Conservation (phyloP, 78 protist genomes). For the Polysphondylium violaceum region DNA sequence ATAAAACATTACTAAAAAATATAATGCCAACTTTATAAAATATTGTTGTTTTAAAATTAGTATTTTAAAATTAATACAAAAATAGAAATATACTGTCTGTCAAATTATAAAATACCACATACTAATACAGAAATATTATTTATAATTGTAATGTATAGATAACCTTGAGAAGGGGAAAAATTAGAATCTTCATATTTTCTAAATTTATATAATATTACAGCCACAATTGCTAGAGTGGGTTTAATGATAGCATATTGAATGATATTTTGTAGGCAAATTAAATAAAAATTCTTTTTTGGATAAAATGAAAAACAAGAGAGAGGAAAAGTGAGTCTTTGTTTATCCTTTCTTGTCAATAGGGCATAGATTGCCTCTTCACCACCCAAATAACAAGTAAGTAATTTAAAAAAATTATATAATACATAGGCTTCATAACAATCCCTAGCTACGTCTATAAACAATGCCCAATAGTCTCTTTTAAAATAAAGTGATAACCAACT, state of each 20-base stretch:
- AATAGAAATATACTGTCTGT: too few species aligned
- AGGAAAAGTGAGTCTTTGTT: slow-evolving; percentile 16
- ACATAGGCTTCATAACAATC: slow-evolving; percentile 44
- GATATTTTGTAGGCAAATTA: neutral
- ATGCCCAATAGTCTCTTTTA: slow-evolving; percentile 19
- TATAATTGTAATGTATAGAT: slow-evolving; percentile 8
- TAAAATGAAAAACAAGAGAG: neutral
- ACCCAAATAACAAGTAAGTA: slow-evolving; percentile 12
- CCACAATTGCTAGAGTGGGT: slow-evolving; percentile 9
- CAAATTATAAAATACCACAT: neutral
- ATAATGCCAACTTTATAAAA: slow-evolving; percentile 9
- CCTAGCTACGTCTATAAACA: slow-evolving; percentile 11
- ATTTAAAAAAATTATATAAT: slow-evolving; percentile 33
- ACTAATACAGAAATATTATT: slow-evolving; percentile 45
- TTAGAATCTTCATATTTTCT: slow-evolving; percentile 4
- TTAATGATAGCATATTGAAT: slow-evolving; percentile 29
- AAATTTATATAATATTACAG: slow-evolving; percentile 1
- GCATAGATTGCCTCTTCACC: slow-evolving; percentile 35
- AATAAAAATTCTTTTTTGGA: slow-evolving; percentile 8
- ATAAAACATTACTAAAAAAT: slow-evolving; percentile 42
- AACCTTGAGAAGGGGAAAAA: slow-evolving; percentile 4
- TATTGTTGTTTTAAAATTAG: too few species aligned
- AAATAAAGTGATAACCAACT: slow-evolving; percentile 29
- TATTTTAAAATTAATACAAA: neutral
- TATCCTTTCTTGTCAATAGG: neutral